These are phyloP conservation scores for Bacidia gigantensis DNA, from an alignment of 495 filamentous ascomycete genomes.

Conservation along the genomic window DNA sequence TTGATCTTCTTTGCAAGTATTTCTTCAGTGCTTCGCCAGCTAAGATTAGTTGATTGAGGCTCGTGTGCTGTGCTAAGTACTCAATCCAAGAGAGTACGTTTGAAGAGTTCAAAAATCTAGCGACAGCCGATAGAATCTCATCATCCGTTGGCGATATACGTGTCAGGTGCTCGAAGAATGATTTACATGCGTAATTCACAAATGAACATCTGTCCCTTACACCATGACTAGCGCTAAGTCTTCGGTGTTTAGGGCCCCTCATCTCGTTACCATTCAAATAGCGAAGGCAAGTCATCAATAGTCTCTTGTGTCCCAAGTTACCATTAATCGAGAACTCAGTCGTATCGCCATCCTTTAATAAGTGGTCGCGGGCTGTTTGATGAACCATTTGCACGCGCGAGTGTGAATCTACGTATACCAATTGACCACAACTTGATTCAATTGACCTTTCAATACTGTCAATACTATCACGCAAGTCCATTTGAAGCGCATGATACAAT, in stretches of 20 bases:
- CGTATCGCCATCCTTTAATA: slow-evolving; percentile 12
- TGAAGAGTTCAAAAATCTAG: slow-evolving; percentile 19
- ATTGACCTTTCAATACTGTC: slow-evolving; percentile 20
- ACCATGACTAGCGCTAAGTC: not conserved
- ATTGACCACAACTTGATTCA: slow-evolving; percentile 23
- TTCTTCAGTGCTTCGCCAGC: slow-evolving; percentile 20
- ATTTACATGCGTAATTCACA: slow-evolving; percentile 20
- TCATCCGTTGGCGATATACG: slow-evolving; percentile 18
- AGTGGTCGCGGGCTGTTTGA: slow-evolving; percentile 24
- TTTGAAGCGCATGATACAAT: slow-evolving; percentile 20
- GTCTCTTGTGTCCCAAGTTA: slow-evolving; percentile 5
- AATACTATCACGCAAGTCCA: slow-evolving; percentile 22
- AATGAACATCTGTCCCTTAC: slow-evolving; percentile 8
- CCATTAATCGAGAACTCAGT: slow-evolving; percentile 22
- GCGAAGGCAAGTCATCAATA: slow-evolving; percentile 18
- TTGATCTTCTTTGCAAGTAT: slow-evolving; percentile 15
- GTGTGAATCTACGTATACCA: slow-evolving; percentile 20
- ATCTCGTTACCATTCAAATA: slow-evolving; percentile 21
- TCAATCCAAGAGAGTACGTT: slow-evolving; percentile 30
- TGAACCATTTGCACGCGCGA: slow-evolving; percentile 22
- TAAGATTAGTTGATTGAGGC: slow-evolving; percentile 19
- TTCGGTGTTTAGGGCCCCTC: slow-evolving; percentile 15
- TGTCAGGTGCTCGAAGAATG: slow-evolving; percentile 17
- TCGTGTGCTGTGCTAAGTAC: slow-evolving; percentile 15
- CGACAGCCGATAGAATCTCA: slow-evolving; percentile 11